A percentile compares a stretch with the other conserved stretches of the same genome.
phyloP scores from a whole-genome alignment of 306 rosid species.

The Pachyrhizus erosus region DNA sequence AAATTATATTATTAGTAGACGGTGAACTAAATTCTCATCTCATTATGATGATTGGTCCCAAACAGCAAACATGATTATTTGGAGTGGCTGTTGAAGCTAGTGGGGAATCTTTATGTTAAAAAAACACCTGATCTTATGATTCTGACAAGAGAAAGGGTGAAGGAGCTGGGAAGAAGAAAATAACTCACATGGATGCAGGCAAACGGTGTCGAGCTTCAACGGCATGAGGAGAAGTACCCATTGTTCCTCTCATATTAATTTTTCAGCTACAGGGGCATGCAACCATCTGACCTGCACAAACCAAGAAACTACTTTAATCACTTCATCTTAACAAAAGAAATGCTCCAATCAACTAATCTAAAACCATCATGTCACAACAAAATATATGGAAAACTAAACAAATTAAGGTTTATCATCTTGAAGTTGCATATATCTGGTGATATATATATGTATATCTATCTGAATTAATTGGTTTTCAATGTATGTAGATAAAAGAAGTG shows the following conservation, averaged over 20 bases:
- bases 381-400: neutral
- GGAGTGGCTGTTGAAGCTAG: neutral
- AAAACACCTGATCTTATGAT: neutral
- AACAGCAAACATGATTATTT: neutral
- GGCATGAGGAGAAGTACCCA: slow-evolving; percentile 70
- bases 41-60: neutral
- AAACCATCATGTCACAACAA: slow-evolving; percentile 14
- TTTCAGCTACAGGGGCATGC: slow-evolving; percentile 48
- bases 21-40: neutral
- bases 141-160: neutral
- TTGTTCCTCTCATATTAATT: slow-evolving; percentile 59
- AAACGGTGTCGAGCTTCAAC: slow-evolving; percentile 72
- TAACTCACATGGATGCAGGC: slow-evolving; percentile 75
- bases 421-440: neutral
- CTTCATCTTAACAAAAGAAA: neutral
- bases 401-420: neutral
- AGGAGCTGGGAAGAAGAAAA: neutral
- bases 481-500: neutral
- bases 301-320: neutral
- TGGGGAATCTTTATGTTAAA: neutral
- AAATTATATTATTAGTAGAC: no score
- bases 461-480: neutral
- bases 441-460: neutral
- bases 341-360: neutral
- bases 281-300: slow-evolving; percentile 52